phyloP scores from a whole-genome alignment of 306 rosid species.

The Lupinus albus region DNA sequence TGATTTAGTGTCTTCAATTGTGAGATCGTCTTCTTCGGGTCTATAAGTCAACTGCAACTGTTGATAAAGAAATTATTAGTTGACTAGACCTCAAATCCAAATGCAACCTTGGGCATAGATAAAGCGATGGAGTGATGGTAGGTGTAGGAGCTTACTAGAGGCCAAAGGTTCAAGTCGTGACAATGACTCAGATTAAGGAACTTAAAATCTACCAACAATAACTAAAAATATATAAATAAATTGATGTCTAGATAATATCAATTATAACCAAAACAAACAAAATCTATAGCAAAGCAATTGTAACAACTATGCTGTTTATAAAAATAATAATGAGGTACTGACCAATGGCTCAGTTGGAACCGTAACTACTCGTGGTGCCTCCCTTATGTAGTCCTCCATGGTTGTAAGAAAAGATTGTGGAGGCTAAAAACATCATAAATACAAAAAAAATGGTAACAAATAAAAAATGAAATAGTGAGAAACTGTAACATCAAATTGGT shows the following conservation, averaged over 20 bases:
- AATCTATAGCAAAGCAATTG: neutral
- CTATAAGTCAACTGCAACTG: constrained; percentile 81
- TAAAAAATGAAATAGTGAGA: neutral
- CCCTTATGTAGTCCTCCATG: constrained; percentile 81
- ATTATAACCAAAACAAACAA: constrained; percentile 11
- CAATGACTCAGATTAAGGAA: neutral
- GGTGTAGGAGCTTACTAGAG: neutral
- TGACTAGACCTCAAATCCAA: neutral
- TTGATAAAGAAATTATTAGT: constrained; percentile 39
- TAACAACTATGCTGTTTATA: constrained; percentile 6
- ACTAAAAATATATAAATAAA: neutral
- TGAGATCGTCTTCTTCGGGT: constrained; percentile 62
- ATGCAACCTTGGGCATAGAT: neutral
- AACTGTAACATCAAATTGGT: neutral
- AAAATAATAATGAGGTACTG: constrained; percentile 33
- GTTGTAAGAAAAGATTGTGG: constrained; percentile 82
- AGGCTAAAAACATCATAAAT: constrained; percentile 55
- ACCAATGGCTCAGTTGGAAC: constrained; percentile 82
- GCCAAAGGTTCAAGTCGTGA: neutral
- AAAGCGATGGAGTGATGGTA: neutral
- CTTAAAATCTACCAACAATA: neutral
- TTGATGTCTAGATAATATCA: neutral
- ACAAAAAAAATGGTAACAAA: constrained; percentile 14
- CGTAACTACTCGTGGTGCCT: constrained; percentile 73
- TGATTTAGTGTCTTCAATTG: constrained; percentile 52